Base-by-base conservation (phyloP, 495 filamentous ascomycete species). In the Acidomyces sp. region DNA sequence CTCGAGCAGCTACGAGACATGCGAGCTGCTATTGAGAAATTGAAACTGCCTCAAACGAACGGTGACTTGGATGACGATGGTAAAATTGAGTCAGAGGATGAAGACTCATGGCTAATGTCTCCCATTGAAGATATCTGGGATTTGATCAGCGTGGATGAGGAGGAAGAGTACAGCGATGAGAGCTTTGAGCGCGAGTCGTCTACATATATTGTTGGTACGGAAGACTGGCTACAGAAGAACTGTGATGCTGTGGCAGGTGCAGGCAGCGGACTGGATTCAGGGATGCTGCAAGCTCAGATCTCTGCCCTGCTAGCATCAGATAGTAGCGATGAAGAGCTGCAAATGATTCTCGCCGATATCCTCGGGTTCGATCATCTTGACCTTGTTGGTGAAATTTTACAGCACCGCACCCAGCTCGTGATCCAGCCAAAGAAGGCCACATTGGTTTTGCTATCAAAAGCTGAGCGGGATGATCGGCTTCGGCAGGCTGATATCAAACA, bases 321-420 rank as follows among this genome's bases (percentile, higher is more conserved):
- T 51, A 65, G 53, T 41, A 55, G 53, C 34, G 84, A 93, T 49
- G 82, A 86, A 16, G 83, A 87, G 49, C 61, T 96, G 6, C 90
- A 96, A 59, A 85, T 83, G 57, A 72, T 72, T 15, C 67, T 97
- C n/a, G 83, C 80, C 0, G 92, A 97, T 52, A 76, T 94, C 41
- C 66, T 96, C 36, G 90, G 90, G 0, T 95, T 83, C 53, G 83
- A 87, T 42, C 87, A 96, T 50, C 62, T 96, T 11, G 86, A 96
- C 39, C 72, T 95, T 40, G 73, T 96, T 24, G 82, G 82, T 43
- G 81, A 93, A 41, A 60, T 96, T 18, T 78, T 93, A 42, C 64
- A 71, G 3, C 79, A 85, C 51, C 67, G 86, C 17, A 55, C 64
- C 34, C 75, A 84, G 34, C 70, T 96, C 22, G 47, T 59, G 12